These are phyloP conservation scores for Trichosporon coremiiforme DNA, from an alignment of 1,284 basidiomycete species.

Conservation along the genomic window DNA sequence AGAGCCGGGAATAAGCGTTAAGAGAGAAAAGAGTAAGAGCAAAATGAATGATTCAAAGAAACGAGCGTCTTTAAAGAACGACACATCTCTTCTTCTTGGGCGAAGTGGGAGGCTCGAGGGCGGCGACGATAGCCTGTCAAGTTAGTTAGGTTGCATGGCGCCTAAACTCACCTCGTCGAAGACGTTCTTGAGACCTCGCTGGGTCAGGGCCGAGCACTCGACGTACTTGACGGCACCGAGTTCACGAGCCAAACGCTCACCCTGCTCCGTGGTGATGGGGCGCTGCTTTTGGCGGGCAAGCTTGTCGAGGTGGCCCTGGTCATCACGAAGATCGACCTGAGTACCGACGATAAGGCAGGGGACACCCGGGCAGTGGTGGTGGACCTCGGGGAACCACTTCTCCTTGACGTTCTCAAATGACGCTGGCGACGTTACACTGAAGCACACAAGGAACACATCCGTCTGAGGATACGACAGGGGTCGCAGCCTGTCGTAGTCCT, in stretches of 20 bases:
- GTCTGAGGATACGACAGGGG: constrained; percentile 99
- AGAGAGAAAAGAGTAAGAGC: neutral
- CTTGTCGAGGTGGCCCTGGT: constrained; percentile 90
- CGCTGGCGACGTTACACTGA: constrained; percentile 96
- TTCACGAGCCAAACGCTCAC: constrained; percentile 91
- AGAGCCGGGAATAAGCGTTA: constrained; percentile 8
- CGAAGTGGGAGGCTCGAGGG: constrained; percentile 79
- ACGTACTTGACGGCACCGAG: constrained; percentile 98
- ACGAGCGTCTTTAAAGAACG: constrained; percentile 63
- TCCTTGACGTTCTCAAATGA: constrained; percentile 99
- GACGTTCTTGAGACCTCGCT: constrained; percentile 99
- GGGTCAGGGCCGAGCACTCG: constrained; percentile 97
- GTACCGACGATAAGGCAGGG: constrained; percentile 99
- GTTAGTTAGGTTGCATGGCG: neutral
- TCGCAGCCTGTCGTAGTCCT: constrained; percentile 98
- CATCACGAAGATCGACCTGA: constrained; percentile 95
- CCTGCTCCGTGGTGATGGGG: constrained; percentile 83
- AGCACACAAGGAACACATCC: constrained; percentile 99
- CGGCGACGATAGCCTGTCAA: constrained; percentile 90
- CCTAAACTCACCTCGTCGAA: constrained; percentile 85
- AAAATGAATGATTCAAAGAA: constrained; percentile 11
- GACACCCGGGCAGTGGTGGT: constrained; percentile 99
- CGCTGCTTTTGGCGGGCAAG: constrained; percentile 93
- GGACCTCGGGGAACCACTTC: constrained; percentile 99
- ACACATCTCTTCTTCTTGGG: constrained; percentile 83